Evolutionary conservation across 23 red algal genomes (phyloP).

Genomic region (Gracilaria vermiculophylla): DNA sequence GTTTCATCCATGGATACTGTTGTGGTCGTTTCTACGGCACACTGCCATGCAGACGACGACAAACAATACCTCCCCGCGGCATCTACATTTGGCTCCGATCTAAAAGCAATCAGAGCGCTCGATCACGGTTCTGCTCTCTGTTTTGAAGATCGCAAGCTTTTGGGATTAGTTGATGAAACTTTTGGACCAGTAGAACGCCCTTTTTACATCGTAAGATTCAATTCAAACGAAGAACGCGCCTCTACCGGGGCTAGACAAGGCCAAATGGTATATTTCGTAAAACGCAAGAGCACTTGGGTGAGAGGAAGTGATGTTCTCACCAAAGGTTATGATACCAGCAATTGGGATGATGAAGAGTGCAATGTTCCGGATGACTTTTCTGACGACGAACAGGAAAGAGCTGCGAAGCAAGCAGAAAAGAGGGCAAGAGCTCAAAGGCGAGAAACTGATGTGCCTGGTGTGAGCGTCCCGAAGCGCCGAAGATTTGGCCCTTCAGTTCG

Average conservation of each 20-base stretch:
- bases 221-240: conserved; percentile 5
- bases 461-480: not conserved
- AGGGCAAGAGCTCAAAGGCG: not conserved
- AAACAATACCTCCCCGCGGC: not conserved
- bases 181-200: conserved; percentile 45
- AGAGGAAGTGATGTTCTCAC: conserved; percentile 30
- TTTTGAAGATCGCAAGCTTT: not conserved
- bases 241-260: not conserved
- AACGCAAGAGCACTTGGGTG: conserved; percentile 22
- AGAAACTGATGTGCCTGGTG: not conserved
- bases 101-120: not conserved
- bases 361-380: conserved; percentile 13
- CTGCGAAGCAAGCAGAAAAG: conserved; percentile 15
- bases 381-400: conserved; percentile 43
- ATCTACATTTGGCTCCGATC: not conserved
- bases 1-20: not conserved
- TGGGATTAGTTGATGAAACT: conserved; percentile 49
- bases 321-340: conserved; percentile 41
- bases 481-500: not conserved
- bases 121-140: conserved; percentile 33
- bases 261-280: not conserved
- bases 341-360: conserved; percentile 47
- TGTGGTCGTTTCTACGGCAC: not conserved
- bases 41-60: not conserved
- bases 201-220: conserved; percentile 48